Evolutionary conservation across 2,329 filamentous ascomycete genomes (phyloP), one percentile per base, ranked within the genome.

Genomic region (Scedosporium minutisporum): DNA sequence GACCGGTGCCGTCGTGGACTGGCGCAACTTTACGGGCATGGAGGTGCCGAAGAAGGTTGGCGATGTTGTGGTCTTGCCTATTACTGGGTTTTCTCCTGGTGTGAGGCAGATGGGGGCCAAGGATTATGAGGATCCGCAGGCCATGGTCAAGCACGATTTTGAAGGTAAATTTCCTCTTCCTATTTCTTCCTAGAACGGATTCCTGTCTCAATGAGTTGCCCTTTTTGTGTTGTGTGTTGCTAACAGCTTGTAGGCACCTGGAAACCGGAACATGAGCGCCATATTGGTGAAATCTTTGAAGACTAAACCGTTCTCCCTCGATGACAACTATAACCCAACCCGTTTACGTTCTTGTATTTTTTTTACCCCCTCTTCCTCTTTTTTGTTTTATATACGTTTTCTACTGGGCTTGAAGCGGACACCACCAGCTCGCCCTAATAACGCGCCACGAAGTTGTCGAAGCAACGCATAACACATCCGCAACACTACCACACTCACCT

Each of bases 111-210:
- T 97, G 92, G 90, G 90, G 12, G 90, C 95, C 57, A 87, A 88
- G 70, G 92, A 96, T 65, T 82, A 87, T 51, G 91, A 97, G 68
- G 89, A 97, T 72, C 91, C 92, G 1, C 93, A 96, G 91, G 95
- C 95, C 1, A 97, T 96, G 79, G 95, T 99, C 65, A 93, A 95
- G 77, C 95, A 99, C 77, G 87, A 92, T 62, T 99, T 99, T 74
- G 91, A 96, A 80, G 95, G 93, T 96, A 78, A 67, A 82, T 74
- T 25, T 6, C 6, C 29, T 21, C 4, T 2, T 16, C 33, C 21
- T n/a, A 23, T 14, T 33, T 21, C 21, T 6, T n/a, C 7, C 7
- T 29, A 29, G 27, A 29, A 29, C 6, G 27, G 6, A 29, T 29
- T 29, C 27, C 27, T 29, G 27, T 29, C 27, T 29, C 27, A 29